Evolutionary conservation across 192 early-diverging fungal genomes (phyloP).

Genomic region (Cetraspora pellucida): DNA sequence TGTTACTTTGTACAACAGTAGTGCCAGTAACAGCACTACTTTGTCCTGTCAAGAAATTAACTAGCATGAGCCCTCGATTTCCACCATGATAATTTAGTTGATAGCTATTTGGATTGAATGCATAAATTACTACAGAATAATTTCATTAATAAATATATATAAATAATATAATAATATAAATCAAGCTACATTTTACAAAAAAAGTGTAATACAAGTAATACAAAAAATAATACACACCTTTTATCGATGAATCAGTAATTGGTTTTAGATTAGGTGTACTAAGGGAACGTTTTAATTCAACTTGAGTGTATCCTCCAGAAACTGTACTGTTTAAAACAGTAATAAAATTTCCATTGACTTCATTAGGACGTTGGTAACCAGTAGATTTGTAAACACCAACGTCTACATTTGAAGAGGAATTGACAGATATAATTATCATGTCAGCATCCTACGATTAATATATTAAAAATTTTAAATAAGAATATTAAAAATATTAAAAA

Average conservation of each 20-base stretch:
- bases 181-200: too few relatives aligned
- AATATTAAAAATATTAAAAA: too few relatives aligned
- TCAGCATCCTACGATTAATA: neutral
- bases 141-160: too few relatives aligned
- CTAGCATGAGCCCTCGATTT: neutral
- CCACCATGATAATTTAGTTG: neutral
- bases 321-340: neutral
- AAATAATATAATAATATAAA: too few relatives aligned
- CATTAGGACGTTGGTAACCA: neutral
- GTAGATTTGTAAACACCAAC: neutral
- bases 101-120: neutral
- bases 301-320: neutral
- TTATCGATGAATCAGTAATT: neutral
- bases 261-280: neutral
- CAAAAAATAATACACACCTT: too few relatives aligned
- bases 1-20: neutral
- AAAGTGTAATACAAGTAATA: too few relatives aligned
- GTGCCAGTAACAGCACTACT: neutral
- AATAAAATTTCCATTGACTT: neutral
- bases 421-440: neutral
- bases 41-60: conserved; percentile 22
- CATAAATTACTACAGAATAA: neutral
- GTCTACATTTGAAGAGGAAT: neutral
- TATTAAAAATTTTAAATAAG: too few relatives aligned
- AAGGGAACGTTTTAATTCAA: conserved; percentile 3